Conservation (phyloP, 2,329 filamentous ascomycete genomes). For the Geoglossum cookeanum region DNA sequence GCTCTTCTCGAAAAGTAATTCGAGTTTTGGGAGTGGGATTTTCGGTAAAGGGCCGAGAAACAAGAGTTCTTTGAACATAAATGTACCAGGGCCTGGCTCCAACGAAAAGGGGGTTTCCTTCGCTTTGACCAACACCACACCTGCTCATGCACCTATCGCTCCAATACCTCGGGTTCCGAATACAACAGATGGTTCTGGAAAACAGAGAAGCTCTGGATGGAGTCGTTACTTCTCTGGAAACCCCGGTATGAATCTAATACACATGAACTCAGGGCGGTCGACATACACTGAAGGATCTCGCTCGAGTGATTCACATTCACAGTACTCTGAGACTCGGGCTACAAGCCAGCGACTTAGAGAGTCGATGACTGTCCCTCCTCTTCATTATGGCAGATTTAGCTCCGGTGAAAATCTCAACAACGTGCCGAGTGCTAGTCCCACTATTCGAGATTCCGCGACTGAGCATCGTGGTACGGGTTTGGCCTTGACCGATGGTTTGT, state of each 20-base stretch:
- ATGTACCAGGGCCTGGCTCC: slow-evolving; percentile 13
- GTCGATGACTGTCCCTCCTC: slow-evolving; percentile 1
- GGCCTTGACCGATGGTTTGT: not conserved
- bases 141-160: slow-evolving; percentile 9
- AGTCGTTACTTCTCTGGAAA: slow-evolving; percentile 62
- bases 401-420: not conserved
- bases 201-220: slow-evolving; percentile 49
- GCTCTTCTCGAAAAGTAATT: slow-evolving; percentile 1
- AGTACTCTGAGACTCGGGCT: not conserved
- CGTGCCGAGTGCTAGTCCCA: slow-evolving; percentile 1
- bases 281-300: slow-evolving; percentile 32
- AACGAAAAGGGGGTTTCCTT: slow-evolving; percentile 26
- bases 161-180: slow-evolving; percentile 13
- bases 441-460: not conserved
- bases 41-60: slow-evolving; percentile 12
- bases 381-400: not conserved
- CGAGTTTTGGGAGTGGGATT: slow-evolving; percentile 3
- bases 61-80: slow-evolving; percentile 21
- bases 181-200: slow-evolving; percentile 17
- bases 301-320: slow-evolving; percentile 18
- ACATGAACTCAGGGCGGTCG: slow-evolving; percentile 38
- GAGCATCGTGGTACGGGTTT: not conserved
- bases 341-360: not conserved
- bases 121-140: slow-evolving; percentile 15
- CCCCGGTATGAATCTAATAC: slow-evolving; percentile 33